Evolutionary conservation across 768 basidiomycete genomes (phyloP), one percentile per base, ranked within the genome.

Genomic region (Cystofilobasidium ferigula): DNA sequence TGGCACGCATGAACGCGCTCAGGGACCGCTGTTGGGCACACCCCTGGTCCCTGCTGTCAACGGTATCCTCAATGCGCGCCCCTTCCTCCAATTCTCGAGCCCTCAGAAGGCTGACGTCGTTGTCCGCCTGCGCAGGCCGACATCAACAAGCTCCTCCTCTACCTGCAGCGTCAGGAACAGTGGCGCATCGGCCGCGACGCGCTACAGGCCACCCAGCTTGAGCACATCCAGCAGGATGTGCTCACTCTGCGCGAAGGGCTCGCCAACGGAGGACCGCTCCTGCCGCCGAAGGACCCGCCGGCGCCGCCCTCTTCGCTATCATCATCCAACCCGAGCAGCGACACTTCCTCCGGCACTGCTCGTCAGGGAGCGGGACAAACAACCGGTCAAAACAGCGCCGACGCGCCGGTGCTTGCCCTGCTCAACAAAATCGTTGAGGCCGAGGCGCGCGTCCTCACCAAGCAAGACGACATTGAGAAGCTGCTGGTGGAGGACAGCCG

Each of bases 131-230:
- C 24, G 18, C 53, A 51, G n/a, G 26, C 54, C 36, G 62, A 63
- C 38, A 26, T 63, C 9, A 42, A 51, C 28, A 3, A 51, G 7
- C 51, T 63, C 12, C 62, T 63, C 26, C 24, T 51, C 4, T 63
- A 54, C 38, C 62, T 63, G 26, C 48, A 63, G 51, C 51, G 53
- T 1, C 62, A 63, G 53, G 62, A 63, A 10, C 62, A 63, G n/a
- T 53, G 35, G 35, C 48, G 62, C 20, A 36, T 63, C 62, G 62
- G 62, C n/a, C 48, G 62, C 12, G 62, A 63, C 51, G 62, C 62
- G 7, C 48, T 63, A 12, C 26, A 51, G 9, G 51, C 62, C 0
- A 38, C 3, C 20, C 62, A 63, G 22, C 62, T 63, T 38, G 62
- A 63, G 40, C 51, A 38, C 13, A 53, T 63, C 53, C 48, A 63